phyloP scores from a whole-genome alignment of 1,139 yeast species.

The Hansenula anomala region DNA sequence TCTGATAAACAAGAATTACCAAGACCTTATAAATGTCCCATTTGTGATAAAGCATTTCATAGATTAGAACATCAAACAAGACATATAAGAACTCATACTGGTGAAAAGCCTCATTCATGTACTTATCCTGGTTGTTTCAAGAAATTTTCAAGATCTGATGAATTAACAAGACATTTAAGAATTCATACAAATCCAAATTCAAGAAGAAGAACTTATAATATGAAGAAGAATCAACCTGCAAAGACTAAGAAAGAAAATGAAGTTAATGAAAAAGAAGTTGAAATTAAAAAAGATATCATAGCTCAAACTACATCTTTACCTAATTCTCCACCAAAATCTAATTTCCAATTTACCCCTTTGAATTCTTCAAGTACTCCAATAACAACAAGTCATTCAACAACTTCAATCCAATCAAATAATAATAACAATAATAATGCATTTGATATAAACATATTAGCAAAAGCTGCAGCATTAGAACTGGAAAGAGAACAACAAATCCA shows the following conservation, averaged over 20 bases:
- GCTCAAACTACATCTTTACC: constrained; percentile 17
- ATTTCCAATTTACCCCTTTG: constrained; percentile 12
- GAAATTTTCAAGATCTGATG: constrained; percentile 84
- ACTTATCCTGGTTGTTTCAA: constrained; percentile 84
- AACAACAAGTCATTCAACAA: constrained; percentile 11
- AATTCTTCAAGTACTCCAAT: constrained; percentile 5
- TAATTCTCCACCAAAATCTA: constrained; percentile 20
- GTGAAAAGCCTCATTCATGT: constrained; percentile 91
- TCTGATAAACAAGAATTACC: constrained; percentile 14
- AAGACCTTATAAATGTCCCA: constrained; percentile 82
- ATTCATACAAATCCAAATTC: constrained; percentile 80
- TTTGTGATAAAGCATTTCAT: constrained; percentile 89
- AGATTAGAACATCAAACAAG: constrained; percentile 92
- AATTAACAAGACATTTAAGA: constrained; percentile 81
- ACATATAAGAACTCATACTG: constrained; percentile 92
- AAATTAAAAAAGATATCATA: constrained; percentile 1
- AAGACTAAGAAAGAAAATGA: constrained; percentile 1
- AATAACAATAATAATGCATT: constrained; percentile 27
- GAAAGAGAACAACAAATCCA: constrained; percentile 36
- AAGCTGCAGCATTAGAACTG: constrained; percentile 79
- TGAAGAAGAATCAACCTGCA: constrained; percentile 22
- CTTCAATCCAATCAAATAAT: neutral
- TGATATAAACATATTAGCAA: constrained; percentile 73
- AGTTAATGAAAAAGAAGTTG: constrained; percentile 3
- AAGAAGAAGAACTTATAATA: constrained; percentile 39